phyloP scores from a whole-genome alignment of 176 grass and related monocot species.

The Poa pratensis region DNA sequence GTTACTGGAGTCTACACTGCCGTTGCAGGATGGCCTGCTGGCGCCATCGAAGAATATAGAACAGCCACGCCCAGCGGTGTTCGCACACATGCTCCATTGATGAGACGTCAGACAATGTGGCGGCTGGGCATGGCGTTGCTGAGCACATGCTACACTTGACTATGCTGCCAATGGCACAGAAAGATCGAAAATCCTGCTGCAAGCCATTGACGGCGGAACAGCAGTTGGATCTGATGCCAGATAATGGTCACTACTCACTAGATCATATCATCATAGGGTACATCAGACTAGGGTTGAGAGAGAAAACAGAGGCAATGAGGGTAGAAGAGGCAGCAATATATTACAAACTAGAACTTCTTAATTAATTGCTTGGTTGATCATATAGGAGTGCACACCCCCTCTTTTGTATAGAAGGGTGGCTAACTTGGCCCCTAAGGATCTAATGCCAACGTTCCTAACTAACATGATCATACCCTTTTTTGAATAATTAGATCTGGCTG shows the following conservation, averaged over 20 bases:
- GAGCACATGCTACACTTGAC: background rate
- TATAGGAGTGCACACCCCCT: background rate
- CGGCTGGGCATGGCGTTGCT: background rate
- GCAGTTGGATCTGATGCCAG: background rate
- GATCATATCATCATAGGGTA: background rate
- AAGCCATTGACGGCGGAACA: background rate
- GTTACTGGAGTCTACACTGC: background rate
- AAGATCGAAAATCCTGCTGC: background rate
- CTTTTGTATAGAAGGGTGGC: background rate
- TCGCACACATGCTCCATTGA: background rate
- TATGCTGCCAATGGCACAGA: background rate
- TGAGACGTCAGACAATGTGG: background rate
- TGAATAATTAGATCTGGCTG: background rate
- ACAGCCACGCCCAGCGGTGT: background rate
- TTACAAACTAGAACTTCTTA: background rate
- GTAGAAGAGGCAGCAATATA: background rate
- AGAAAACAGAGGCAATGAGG: background rate
- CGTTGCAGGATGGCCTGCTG: background rate
- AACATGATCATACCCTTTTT: background rate
- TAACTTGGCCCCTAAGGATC: background rate
- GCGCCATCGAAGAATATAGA: background rate
- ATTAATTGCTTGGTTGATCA: background rate
- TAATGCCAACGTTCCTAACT: background rate
- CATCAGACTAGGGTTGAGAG: background rate
- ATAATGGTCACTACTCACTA: conserved; percentile 3